Evolutionary conservation across 2,329 filamentous ascomycete species (phyloP), one percentile per base, ranked within the genome.

Genomic region (Scleromitrula shiraiana): DNA sequence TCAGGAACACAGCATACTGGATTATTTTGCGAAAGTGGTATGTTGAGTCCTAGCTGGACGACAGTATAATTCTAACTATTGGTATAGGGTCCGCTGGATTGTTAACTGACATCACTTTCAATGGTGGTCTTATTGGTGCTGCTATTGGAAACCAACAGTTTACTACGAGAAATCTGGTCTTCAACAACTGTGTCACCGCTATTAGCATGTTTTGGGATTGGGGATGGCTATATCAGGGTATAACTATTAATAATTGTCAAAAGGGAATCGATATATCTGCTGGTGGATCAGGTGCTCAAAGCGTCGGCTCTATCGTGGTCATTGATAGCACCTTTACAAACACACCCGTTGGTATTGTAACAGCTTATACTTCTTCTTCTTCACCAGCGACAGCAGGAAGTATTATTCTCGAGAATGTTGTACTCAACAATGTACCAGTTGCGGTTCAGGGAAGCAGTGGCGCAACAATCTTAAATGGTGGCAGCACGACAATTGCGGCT

Each of bases 121-220:
- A 73, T 36, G 80, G 80, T 42, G 82, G 82, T 23, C 67, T 69
- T 7, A 72, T 78, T 47, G 80, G 80, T 39, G 74, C 71, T 40
- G 76, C 76, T 57, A 65, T 80, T 50, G 81, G 81, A 22, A 81
- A 74, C 51, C 82, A 86, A 65, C 82, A 85, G 59, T 81, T 75
- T 53, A 82, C 78, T 0, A 75, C 73, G 50, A 70, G 72, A 8
- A 77, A 78, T 53, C 55, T 83, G 24, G 70, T 65, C 1, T 53
- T 57, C 29, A 68, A 71, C 33, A 66, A 70, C 36, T 68, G 68
- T 15, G 64, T 68, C 1, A 79, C 74, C 0, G 76, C 73, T 2
- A 76, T 82, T 39, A 70, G 73, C 20, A 70, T 78, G 53, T 64
- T 75, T 8, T 82, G 76, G 77, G 67, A 77, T 50, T 82, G 78